Base-by-base conservation (phyloP, 768 basidiomycete species). In the Lyophyllum atratum region DNA sequence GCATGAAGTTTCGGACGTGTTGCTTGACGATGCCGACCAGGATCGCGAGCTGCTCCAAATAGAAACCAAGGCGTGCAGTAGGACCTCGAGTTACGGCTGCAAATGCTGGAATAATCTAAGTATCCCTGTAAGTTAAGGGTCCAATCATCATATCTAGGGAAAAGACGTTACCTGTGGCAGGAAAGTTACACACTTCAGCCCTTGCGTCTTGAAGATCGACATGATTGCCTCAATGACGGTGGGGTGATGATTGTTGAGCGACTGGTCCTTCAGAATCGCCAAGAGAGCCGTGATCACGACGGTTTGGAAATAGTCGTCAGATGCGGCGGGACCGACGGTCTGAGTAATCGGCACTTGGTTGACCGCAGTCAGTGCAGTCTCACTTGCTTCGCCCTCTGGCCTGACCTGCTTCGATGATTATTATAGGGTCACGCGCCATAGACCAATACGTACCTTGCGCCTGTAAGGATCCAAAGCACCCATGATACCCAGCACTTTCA, bases 121-220 rank as follows among this genome's bases (percentile, higher is more conserved):
- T 21, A 59, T 50, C 65, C 45, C 55, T 45, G 68, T 49, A 45
- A 49, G 12, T 56, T 9, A 9, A 25, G n/a, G 12, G 25, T 52
- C 21, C 15, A 40, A 49, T 24, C 33, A 10, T 44, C 22, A 3
- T 39, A 12, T 28, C n/a, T n/a, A 17, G 17, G 4, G 15, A 40
- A 43, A 19, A 28, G 45, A 11, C 31, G 71, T 49, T 68, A 94
- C 93, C 80, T 97, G 95, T 43, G 96, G 92, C 24, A 99, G 74
- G 74, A 98, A 98, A 1, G 92, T 85, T 19, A 96, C 95, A 70
- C 94, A 97, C 79, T 95, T 95, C 68, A 98, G 75, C 14, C 96
- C 95, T 68, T 98, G 95, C 0, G 95, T 97, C 72, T 95, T 95
- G 82, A 98, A 99, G 59, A 99, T 98, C 45, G 93, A 90, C 93